Base-by-base conservation (phyloP, 352 stramenopile species). In the Phytophthora idaei region DNA sequence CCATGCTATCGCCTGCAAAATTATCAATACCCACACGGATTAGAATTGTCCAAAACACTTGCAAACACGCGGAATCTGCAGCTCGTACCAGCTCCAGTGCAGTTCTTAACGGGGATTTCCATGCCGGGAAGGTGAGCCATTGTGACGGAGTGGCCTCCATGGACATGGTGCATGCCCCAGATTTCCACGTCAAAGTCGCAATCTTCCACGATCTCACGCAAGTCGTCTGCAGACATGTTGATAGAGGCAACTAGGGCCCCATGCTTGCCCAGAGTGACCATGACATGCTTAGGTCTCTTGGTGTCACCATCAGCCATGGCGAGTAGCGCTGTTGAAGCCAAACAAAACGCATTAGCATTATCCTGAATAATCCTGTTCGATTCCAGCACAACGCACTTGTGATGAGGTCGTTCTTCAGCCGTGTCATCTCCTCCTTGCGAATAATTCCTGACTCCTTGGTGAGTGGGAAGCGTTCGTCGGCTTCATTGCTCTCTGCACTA, bases 231-330 rank as follows among this genome's bases (percentile, higher is more conserved):
- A 15, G 69, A 56, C 25, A 91, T 58, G 60, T 92, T 90, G 58
- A 90, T 68, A 10, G 85, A 92, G 2, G 76, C 81, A 11, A 92
- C 72, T 21, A 95, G 57, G 8, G 92, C 80, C 2, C 89, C 89
- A 47, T 92, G 74, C 56, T 87, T 87, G 41, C 89, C 89, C 21
- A 95, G 62, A 9, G 89, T 96, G 8, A 95, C 84, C 42, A 95
- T 69, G 32, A 95, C 73, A 45, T 93, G 81, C 63, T 87, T 90
- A 15, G 77, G 51, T 28, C 66, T 83, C 15, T 51, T 69, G 2
- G 53, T 81, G 54, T 92, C 72, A 10, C 76, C 62, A 37, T 67
- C 64, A 50, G 81, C 82, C 84, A 94, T 94, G 10, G 76, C 80
- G 21, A 90, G 57, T 10, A 93, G 57, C 46, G 86, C 80, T 88